These are phyloP conservation scores for Aspergillus bridgeri DNA, from an alignment of 495 filamentous ascomycete species.

Conservation along the genomic window DNA sequence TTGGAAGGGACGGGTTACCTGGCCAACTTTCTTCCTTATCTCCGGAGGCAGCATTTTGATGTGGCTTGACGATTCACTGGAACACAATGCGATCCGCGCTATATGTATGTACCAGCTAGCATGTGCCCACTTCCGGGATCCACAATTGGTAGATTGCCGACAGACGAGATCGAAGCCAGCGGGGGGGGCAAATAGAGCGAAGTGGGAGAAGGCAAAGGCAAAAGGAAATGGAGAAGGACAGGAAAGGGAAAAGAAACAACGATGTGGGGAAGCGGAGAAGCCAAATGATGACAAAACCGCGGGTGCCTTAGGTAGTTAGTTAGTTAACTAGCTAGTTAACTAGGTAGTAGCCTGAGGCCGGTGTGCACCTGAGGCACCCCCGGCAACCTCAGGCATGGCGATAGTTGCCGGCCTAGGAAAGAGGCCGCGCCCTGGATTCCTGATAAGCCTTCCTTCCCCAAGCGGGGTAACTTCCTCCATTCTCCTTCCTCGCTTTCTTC, in stretches of 20 bases:
- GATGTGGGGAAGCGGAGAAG: neutral
- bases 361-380: too few species aligned
- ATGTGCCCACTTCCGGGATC: neutral
- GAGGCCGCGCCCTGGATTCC: too few species aligned
- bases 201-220: too few species aligned
- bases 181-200: neutral
- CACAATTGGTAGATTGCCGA: neutral
- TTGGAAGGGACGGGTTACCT: slow-evolving; percentile 23
- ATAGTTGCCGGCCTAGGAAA: neutral
- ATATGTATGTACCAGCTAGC: neutral
- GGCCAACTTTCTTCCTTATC: slow-evolving; percentile 29
- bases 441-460: neutral
- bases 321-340: too few species aligned
- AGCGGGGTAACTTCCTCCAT: neutral
- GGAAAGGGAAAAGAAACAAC: neutral
- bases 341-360: too few species aligned
- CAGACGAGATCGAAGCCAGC: neutral
- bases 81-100: neutral
- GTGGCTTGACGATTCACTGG: neutral
- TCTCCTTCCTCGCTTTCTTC: neutral
- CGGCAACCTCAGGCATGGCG: too few species aligned
- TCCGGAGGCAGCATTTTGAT: slow-evolving; percentile 10
- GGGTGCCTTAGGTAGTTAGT: too few species aligned
- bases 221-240: neutral
- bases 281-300: too few species aligned